phyloP scores from a whole-genome alignment of 305 asterid genomes.

The Fraxinus floribunda region DNA sequence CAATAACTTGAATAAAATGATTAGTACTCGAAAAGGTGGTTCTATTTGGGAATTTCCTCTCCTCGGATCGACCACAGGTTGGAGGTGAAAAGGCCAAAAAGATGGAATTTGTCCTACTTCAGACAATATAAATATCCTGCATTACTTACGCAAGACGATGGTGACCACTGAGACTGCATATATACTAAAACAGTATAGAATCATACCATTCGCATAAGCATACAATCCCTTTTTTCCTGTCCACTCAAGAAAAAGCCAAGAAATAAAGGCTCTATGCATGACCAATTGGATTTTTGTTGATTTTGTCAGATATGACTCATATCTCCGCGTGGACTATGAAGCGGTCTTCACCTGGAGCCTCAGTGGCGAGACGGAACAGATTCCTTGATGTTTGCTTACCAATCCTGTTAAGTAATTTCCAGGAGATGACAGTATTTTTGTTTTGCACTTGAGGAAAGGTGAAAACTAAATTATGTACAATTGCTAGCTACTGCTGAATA shows the following conservation, averaged over 20 bases:
- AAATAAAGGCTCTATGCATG: background rate
- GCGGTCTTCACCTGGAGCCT: too few species aligned
- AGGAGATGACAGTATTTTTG: background rate
- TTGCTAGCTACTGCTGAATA: background rate
- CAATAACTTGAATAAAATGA: background rate
- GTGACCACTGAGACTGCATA: background rate
- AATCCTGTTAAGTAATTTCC: background rate
- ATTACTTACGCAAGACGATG: background rate
- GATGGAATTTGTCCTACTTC: constrained; percentile 19
- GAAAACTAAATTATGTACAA: background rate
- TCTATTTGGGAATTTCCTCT: constrained; percentile 1
- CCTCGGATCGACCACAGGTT: background rate
- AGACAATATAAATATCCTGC: constrained; percentile 18
- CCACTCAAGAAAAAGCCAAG: constrained; percentile 9
- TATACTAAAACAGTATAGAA: background rate
- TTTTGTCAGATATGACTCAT: too few species aligned
- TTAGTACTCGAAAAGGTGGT: background rate
- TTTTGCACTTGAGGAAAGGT: background rate
- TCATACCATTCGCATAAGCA: background rate
- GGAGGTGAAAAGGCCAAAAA: background rate
- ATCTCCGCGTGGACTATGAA: too few species aligned
- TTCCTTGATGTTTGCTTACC: background rate
- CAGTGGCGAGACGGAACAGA: too few species aligned
- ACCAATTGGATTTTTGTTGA: background rate
- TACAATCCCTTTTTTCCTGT: background rate